Conservation (phyloP, 1,284 basidiomycete genomes). For the Agroathelia rolfsii region DNA sequence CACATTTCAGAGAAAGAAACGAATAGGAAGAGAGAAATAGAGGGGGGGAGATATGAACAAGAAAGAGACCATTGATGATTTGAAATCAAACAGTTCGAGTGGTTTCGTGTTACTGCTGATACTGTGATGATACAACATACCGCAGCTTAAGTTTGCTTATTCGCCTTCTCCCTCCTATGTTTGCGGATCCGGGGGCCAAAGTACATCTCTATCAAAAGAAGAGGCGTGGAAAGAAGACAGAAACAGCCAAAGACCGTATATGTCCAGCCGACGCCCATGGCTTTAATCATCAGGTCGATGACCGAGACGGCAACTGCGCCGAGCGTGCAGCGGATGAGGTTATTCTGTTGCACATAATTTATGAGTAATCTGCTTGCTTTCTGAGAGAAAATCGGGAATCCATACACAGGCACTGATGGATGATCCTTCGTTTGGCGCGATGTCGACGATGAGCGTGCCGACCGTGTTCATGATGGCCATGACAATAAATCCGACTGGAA, state of each 20-base stretch:
- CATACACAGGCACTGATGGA: constrained; percentile 56
- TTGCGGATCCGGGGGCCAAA: constrained; percentile 25
- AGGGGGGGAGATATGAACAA: too few species aligned
- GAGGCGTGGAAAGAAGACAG: constrained; percentile 23
- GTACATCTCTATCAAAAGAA: constrained; percentile 19
- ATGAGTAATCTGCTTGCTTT: too few species aligned
- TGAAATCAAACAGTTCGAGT: too few species aligned
- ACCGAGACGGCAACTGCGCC: constrained; percentile 32
- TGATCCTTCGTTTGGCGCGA: constrained; percentile 47
- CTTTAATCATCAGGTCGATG: constrained; percentile 27
- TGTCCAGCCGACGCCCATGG: constrained; percentile 30
- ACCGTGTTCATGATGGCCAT: constrained; percentile 34
- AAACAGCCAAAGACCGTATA: constrained; percentile 27
- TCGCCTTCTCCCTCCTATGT: constrained; percentile 13
- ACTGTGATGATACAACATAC: too few species aligned
- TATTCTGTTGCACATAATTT: constrained; percentile 24
- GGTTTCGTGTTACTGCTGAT: too few species aligned
- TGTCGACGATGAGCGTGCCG: constrained; percentile 54
- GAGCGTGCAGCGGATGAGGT: constrained; percentile 34
- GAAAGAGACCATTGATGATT: too few species aligned
- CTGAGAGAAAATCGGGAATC: constrained; percentile 1
- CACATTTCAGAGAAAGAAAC: too few species aligned
- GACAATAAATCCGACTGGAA: constrained; percentile 37
- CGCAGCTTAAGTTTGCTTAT: too few species aligned
- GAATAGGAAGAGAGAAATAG: too few species aligned